These are phyloP conservation scores for Acaromyces ingoldii DNA, from an alignment of 1,284 basidiomycete genomes.

Conservation along the genomic window DNA sequence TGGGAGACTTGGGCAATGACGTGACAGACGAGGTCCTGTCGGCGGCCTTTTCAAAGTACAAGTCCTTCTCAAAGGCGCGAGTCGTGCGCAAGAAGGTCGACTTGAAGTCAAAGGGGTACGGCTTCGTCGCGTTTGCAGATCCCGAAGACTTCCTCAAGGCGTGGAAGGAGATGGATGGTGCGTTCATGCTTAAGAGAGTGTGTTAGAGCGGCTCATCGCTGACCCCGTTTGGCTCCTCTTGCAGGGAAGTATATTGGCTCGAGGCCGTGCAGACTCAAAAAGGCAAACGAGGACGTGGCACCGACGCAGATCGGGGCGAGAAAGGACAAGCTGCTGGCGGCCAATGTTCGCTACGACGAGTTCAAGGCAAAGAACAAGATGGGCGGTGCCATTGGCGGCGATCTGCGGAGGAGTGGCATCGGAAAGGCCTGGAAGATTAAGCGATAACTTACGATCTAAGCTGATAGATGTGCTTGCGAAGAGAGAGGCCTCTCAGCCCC, in stretches of 20 bases:
- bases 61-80: slow-evolving; percentile 86
- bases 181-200: slow-evolving; percentile 1
- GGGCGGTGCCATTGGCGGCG: slow-evolving; percentile 46
- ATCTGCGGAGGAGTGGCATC: slow-evolving; percentile 23
- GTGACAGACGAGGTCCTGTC: slow-evolving; percentile 89
- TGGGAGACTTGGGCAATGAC: slow-evolving; percentile 96
- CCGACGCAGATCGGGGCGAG: slow-evolving; percentile 41
- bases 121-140: slow-evolving; percentile 95
- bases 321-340: slow-evolving; percentile 45
- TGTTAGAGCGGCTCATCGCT: neutral
- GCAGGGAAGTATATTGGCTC: slow-evolving; percentile 45
- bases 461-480: too few species aligned
- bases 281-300: slow-evolving; percentile 39
- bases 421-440: slow-evolving; percentile 6
- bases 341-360: slow-evolving; percentile 34
- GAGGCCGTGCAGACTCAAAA: slow-evolving; percentile 45
- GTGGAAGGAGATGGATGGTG: slow-evolving; percentile 99
- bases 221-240: neutral
- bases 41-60: slow-evolving; percentile 81
- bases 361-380: slow-evolving; percentile 34
- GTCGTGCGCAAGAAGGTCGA: slow-evolving; percentile 81
- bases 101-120: slow-evolving; percentile 81
- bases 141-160: slow-evolving; percentile 97
- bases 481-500: too few species aligned
- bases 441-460: too few species aligned